phyloP scores from a whole-genome alignment of 1,284 basidiomycete genomes.

The Gymnopus androsaceus region DNA sequence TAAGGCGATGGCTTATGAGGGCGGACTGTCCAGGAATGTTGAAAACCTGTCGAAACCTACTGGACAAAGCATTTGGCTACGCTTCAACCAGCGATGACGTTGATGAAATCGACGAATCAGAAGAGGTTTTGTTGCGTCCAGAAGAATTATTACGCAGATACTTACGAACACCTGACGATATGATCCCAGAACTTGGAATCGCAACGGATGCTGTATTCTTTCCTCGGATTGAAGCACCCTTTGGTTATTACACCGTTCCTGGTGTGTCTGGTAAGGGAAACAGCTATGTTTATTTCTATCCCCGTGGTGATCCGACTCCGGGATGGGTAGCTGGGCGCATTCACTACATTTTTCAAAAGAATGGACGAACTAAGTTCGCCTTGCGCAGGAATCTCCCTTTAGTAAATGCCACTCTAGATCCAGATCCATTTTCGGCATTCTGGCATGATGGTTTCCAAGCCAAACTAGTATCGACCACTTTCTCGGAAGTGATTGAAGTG shows the following conservation, averaged over 20 bases:
- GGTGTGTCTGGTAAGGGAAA: not conserved
- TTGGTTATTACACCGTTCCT: not conserved
- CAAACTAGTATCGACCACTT: not conserved
- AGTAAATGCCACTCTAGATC: not conserved
- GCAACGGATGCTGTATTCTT: not conserved
- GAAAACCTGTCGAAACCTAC: not conserved
- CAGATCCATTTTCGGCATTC: conserved; percentile 1
- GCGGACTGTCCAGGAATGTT: not conserved
- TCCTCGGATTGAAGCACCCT: not conserved
- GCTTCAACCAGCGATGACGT: not conserved
- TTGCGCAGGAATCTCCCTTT: not conserved
- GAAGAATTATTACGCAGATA: not conserved
- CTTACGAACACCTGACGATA: not conserved
- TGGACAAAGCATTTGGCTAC: conserved; percentile 1
- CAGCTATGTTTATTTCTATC: not conserved
- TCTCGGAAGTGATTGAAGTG: not conserved
- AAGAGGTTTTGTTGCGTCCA: not conserved
- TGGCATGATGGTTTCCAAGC: conserved; percentile 2
- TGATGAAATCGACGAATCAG: not conserved
- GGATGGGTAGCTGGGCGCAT: conserved; percentile 5
- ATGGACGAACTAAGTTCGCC: not conserved
- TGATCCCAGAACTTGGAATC: not conserved
- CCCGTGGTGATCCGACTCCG: not conserved
- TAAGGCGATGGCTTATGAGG: not conserved
- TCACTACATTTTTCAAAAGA: conserved; percentile 1